Evolutionary conservation across 2,329 filamentous ascomycete genomes (phyloP).

Genomic region (Cordyceps farinosa): DNA sequence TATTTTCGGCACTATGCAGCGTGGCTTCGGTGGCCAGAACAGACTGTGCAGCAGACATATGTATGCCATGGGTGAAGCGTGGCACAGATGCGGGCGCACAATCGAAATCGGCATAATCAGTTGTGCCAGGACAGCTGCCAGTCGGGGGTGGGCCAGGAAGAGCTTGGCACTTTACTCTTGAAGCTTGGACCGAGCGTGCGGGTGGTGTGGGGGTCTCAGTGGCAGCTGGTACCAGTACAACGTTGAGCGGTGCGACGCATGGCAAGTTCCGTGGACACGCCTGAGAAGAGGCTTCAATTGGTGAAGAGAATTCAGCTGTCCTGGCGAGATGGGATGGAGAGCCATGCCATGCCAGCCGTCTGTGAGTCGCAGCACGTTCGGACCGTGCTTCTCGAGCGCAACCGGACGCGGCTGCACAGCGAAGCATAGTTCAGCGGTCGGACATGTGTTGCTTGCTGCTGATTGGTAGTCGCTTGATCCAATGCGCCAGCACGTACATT

Average conservation of each 20-base stretch:
- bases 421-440: conserved; percentile 2
- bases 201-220: neutral
- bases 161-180: neutral
- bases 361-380: conserved; percentile 4
- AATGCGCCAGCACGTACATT: neutral
- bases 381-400: conserved; percentile 1
- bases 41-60: neutral
- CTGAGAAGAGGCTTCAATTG: neutral
- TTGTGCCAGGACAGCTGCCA: neutral
- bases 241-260: neutral
- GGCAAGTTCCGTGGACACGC: neutral
- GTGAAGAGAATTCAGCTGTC: neutral
- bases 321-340: conserved; percentile 6
- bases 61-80: neutral
- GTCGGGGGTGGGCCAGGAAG: neutral
- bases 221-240: neutral
- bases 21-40: neutral
- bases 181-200: conserved; percentile 5
- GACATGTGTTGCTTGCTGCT: conserved; percentile 2
- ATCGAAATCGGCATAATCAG: neutral
- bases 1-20: conserved; percentile 2
- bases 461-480: neutral
- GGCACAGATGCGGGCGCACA: neutral
- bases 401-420: neutral
- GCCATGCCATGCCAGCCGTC: neutral